phyloP scores from a whole-genome alignment of 805 yeast genomes.

The Hanseniaspora guilliermondii region DNA sequence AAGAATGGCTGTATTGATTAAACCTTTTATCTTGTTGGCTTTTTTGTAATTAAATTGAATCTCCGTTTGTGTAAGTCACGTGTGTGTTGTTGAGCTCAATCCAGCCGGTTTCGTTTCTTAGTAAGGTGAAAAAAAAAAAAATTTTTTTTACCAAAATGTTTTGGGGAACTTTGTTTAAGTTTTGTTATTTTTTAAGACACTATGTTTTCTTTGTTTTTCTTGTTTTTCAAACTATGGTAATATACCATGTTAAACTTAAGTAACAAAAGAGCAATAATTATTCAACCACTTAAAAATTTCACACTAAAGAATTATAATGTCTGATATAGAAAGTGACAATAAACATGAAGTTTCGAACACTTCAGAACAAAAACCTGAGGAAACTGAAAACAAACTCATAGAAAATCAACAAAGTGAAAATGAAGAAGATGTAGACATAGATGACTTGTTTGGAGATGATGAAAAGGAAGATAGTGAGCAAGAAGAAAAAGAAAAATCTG shows the following conservation, averaged over 20 bases:
- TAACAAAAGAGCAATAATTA: too few species aligned
- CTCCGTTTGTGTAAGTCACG: not conserved
- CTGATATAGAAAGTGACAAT: slow-evolving; percentile 2
- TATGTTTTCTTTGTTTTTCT: not conserved
- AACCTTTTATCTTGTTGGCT: not conserved
- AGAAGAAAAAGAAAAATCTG: slow-evolving; percentile 19
- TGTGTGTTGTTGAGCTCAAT: too few species aligned
- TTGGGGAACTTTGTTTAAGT: too few species aligned
- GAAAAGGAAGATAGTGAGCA: slow-evolving; percentile 21
- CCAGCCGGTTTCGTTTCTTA: too few species aligned
- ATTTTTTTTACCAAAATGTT: not conserved
- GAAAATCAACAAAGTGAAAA: slow-evolving; percentile 15
- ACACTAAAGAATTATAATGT: not conserved
- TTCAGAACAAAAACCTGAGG: slow-evolving; percentile 10
- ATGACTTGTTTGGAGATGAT: slow-evolving; percentile 34
- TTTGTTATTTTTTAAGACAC: too few species aligned
- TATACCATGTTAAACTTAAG: too few species aligned
- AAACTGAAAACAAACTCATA: slow-evolving; percentile 4
- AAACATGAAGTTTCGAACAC: slow-evolving; percentile 1
- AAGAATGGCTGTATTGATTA: not conserved
- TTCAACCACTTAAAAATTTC: not conserved
- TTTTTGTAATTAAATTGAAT: too few species aligned
- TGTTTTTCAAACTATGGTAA: too few species aligned
- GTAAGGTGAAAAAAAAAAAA: not conserved
- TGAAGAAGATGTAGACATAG: slow-evolving; percentile 30